Evolutionary conservation across 371 early-diverging fungal species (phyloP), one percentile per base, ranked within the genome.

Genomic region (Fennellomyces sp.): DNA sequence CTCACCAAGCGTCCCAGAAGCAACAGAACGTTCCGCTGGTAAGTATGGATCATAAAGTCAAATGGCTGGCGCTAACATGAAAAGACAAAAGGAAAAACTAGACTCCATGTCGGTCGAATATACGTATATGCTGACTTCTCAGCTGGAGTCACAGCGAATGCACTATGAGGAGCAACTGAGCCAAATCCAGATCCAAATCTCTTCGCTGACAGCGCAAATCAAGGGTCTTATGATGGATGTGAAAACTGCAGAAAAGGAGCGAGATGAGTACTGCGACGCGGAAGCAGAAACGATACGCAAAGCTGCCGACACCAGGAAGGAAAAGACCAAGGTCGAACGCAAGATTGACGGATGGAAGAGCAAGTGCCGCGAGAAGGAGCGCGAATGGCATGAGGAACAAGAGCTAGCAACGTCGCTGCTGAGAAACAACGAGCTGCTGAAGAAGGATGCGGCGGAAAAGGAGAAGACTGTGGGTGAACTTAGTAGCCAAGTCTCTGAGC

Each of bases 121-220:
- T 67, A 83, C 86, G 13, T 80, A 90, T 41, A 69, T 96, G 42
- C 72, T 96, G 19, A 85, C 86, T 0, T 85, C 94, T 2, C 94
- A 94, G 65, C 77, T 96, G 12, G 94, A 93, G 49, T 91, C 95
- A 12, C 97, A 96, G 62, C 83, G 94, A 35, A 71, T 84, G n/a
- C 92, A 88, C 72, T 96, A 91, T 67, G 96, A 96, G 63, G 79
- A 82, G 13, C 87, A 87, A 65, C 72, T 93, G 35, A 69, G 75
- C 3, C 66, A 83, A 3, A 58, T 91, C 48, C 63, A 77, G 5
- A 35, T 62, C 6, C 76, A 82, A 42, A 45, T 88, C 12, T 66
- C 82, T 11, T 55, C 72, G 2, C 28, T 85, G 25, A 64, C 70
- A 21, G 36, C 29, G 1, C 68, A 41, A 21, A 62, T 27, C 5